Evolutionary conservation across 805 yeast species (phyloP).

Genomic region (Suhomyces canberraensis): DNA sequence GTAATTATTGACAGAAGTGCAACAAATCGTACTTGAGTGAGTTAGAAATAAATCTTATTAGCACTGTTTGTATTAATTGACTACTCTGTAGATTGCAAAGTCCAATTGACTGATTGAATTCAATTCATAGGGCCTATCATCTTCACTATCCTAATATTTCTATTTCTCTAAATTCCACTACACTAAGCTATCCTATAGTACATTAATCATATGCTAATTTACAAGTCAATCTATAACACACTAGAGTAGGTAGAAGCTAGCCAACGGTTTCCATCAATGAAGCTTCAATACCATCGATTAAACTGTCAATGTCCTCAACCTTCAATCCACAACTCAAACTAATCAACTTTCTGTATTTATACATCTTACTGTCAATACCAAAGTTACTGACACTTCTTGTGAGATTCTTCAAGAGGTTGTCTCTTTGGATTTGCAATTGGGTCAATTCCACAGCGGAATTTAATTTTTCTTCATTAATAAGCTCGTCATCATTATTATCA

Average conservation of each 20-base stretch:
- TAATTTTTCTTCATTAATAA: constrained; percentile 11
- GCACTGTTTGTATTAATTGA: too few species aligned
- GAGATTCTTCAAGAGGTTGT: constrained; percentile 42
- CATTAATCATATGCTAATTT: too few species aligned
- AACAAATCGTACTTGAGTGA: too few species aligned
- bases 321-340: constrained; percentile 74
- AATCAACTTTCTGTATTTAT: constrained; percentile 75
- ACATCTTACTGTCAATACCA: constrained; percentile 54
- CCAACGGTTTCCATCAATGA: constrained; percentile 11
- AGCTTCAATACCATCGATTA: constrained; percentile 66
- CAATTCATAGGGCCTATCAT: too few species aligned
- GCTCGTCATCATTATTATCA: constrained; percentile 7
- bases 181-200: too few species aligned
- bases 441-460: constrained; percentile 33
- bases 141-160: too few species aligned
- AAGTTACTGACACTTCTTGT: constrained; percentile 42
- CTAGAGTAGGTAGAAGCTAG: background rate
- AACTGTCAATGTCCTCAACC: constrained; percentile 74
- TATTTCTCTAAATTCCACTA: too few species aligned
- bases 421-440: constrained; percentile 51
- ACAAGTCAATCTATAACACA: too few species aligned
- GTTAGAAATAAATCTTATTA: too few species aligned
- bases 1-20: too few species aligned
- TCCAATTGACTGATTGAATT: too few species aligned
- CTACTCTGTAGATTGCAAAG: too few species aligned